Evolutionary conservation across 2,329 filamentous ascomycete genomes (phyloP).

Genomic region (Fusarium globosum): DNA sequence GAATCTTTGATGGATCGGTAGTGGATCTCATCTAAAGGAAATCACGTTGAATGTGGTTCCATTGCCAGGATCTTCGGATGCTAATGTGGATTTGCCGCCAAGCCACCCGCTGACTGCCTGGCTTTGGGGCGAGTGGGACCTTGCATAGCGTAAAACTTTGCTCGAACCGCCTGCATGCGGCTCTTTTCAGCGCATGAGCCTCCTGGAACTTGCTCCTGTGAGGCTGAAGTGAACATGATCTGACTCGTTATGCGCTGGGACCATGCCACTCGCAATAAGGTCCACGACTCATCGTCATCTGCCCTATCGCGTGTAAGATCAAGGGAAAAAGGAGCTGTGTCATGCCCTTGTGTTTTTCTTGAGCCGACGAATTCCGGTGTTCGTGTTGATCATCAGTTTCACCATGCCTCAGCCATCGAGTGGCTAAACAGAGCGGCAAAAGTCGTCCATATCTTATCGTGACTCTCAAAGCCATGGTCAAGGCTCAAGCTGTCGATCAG

Average conservation of each 20-base stretch:
- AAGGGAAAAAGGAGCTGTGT: not conserved
- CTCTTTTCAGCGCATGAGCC: constrained; percentile 25
- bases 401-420: constrained; percentile 6
- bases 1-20: constrained; percentile 39
- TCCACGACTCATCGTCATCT: constrained; percentile 19
- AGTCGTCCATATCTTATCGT: constrained; percentile 25
- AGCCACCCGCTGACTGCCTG: constrained; percentile 31
- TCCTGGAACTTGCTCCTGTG: not conserved
- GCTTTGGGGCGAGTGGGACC: constrained; percentile 13
- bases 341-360: not conserved
- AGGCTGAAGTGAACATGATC: constrained; percentile 10
- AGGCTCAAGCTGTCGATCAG: constrained; percentile 18
- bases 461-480: not conserved
- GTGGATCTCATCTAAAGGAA: constrained; percentile 43
- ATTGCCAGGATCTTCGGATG: constrained; percentile 11
- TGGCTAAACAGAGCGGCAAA: not conserved
- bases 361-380: constrained; percentile 28
- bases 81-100: constrained; percentile 24
- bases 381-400: constrained; percentile 21
- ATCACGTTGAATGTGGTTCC: constrained; percentile 34
- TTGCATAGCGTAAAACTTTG: constrained; percentile 36
- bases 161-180: constrained; percentile 35
- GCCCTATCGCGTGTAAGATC: constrained; percentile 6
- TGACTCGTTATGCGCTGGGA: constrained; percentile 22
- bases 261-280: constrained; percentile 24